A percentile compares a stretch with the other conserved stretches of the same genome.
phyloP scores from a whole-genome alignment of 106 monocot genomes.

The Dactylorhiza incarnata region DNA sequence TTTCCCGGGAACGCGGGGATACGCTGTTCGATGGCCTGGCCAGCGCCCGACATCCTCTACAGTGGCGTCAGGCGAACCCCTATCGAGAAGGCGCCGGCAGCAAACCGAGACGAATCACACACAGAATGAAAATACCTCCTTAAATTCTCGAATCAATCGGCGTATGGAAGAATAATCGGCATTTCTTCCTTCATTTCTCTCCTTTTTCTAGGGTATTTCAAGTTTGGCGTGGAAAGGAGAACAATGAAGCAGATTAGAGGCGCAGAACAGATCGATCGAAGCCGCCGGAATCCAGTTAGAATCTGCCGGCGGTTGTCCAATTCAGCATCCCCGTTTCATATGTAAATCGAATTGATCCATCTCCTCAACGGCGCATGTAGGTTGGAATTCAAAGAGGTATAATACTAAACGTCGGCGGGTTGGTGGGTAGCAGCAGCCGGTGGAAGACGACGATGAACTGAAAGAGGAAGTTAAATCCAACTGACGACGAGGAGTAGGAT shows the following conservation, averaged over 20 bases:
- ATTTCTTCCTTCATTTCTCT: background rate
- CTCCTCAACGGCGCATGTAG: background rate
- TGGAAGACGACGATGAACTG: background rate
- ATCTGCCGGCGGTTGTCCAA: no score
- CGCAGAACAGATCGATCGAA: background rate
- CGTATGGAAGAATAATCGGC: background rate
- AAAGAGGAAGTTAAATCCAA: background rate
- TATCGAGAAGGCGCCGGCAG: background rate
- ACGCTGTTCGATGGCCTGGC: conserved; percentile 2
- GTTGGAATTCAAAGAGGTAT: background rate
- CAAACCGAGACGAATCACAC: background rate
- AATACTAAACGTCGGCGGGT: background rate
- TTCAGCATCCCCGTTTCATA: background rate
- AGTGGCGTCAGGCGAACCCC: background rate
- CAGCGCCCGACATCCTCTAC: conserved; percentile 6
- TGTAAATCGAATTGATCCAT: background rate
- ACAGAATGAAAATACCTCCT: background rate
- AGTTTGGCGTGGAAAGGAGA: background rate
- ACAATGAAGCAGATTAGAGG: background rate
- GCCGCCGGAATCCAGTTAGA: background rate
- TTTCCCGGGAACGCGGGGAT: conserved; percentile 5
- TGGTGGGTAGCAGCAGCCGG: background rate
- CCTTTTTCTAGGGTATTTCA: background rate
- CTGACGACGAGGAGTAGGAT: no score
- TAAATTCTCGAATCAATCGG: background rate